Evolutionary conservation across 2,329 filamentous ascomycete species (phyloP).

Genomic region (Nannizziopsis barbatae): DNA sequence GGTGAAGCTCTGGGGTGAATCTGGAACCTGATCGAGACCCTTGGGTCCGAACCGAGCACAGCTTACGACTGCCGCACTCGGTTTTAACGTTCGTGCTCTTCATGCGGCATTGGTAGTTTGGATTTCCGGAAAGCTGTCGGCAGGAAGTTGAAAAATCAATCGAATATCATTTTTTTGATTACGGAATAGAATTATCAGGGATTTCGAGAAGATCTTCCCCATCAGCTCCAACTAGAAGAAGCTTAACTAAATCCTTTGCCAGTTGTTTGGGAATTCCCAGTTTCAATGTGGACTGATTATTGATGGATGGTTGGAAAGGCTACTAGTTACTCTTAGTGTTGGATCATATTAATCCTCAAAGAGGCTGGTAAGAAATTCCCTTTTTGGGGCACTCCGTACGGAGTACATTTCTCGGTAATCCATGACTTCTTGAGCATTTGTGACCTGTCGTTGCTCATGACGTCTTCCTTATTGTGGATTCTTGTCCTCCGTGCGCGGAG

Average conservation of each 20-base stretch:
- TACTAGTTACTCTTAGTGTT: too few species aligned
- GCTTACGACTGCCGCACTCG: background rate
- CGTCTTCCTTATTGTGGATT: background rate
- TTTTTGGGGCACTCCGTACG: background rate
- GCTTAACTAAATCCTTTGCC: background rate
- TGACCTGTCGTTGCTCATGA: constrained; percentile 4
- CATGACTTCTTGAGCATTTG: background rate
- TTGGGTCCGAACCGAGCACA: background rate
- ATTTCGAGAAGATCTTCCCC: background rate
- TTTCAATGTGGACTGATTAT: constrained; percentile 5
- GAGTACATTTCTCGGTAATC: background rate
- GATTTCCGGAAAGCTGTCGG: background rate
- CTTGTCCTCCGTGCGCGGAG: background rate
- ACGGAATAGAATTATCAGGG: background rate
- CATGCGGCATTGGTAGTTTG: background rate
- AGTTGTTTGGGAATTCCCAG: background rate
- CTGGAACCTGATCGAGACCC: background rate
- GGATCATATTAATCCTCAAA: background rate
- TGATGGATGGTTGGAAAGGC: too few species aligned
- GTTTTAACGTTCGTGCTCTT: background rate
- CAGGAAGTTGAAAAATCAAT: background rate
- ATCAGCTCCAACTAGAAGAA: background rate
- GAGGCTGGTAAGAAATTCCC: background rate
- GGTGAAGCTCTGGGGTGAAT: background rate
- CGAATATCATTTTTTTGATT: background rate